Evolutionary conservation across 2,329 filamentous ascomycete genomes (phyloP), one percentile per base, ranked within the genome.

Genomic region (Clonostachys solani): DNA sequence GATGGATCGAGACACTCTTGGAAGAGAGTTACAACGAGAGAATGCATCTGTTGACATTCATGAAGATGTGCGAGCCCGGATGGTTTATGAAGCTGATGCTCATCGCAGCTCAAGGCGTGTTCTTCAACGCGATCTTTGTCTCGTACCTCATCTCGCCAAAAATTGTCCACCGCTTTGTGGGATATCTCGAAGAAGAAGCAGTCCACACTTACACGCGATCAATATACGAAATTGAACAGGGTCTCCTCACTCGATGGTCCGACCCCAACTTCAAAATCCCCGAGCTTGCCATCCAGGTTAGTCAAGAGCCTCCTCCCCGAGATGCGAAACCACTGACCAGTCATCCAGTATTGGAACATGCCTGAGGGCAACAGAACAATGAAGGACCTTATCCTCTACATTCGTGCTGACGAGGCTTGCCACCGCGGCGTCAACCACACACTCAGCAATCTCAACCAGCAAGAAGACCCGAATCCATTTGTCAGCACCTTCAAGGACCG

Each of bases 341-440:
- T 13, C 15, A 12, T 29, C 54, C 52, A 69, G 62, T 99, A 99
- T 69, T 99, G 92, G 90, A 83, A 88, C 40, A 96, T 99, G 84
- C 91, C 92, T 0, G 86, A 96, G 63, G 87, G 83, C 3, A 75
- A 86, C 49, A 80, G 85, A 23, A 88, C 83, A 2, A 96, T 99
- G 89, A 81, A 78, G 57, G 90, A 97, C 60, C 68, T 97, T 51
- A 77, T 97, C 45, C 71, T 94, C 44, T 96, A 97, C 64, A 88
- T 96, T 55, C 80, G 92, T 33, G 89, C 87, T n/a, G 88, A 92
- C 48, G 91, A 96, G 67, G 89, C 89, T 5, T 88, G 89, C 63
- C 91, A 95, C 61, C 80, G 94, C 34, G 94, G 96, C 61, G 92
- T 97, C 57, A 97, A 99, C 69, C 94, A 99, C 65, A 97, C 94